A percentile compares a stretch with the other conserved stretches of the same genome.
Evolutionary conservation across 345 rosid species (phyloP).

Genomic region (Eucalyptus polybractea): DNA sequence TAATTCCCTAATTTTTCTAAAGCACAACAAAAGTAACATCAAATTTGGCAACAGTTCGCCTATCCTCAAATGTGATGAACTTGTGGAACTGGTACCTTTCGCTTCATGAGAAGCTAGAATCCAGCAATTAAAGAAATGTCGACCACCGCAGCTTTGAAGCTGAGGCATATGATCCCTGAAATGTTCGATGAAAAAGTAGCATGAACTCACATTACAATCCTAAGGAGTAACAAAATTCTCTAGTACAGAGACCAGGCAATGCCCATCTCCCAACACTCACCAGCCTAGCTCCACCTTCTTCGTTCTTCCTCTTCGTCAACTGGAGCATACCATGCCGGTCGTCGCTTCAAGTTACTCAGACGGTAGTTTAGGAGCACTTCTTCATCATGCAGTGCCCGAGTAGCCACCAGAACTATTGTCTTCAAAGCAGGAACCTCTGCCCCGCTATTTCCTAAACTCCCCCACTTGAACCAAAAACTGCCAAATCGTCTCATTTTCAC

Average conservation of each 20-base stretch:
- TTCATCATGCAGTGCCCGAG: slow-evolving; percentile 52
- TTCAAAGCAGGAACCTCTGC: slow-evolving; percentile 26
- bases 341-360: slow-evolving; percentile 47
- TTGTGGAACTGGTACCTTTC: neutral
- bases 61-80: neutral
- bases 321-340: slow-evolving; percentile 62
- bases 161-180: neutral
- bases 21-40: neutral
- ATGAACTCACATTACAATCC: neutral
- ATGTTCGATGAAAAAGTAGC: neutral
- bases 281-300: slow-evolving; percentile 48
- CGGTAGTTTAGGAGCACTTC: slow-evolving; percentile 70
- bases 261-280: neutral
- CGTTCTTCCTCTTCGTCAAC: slow-evolving; percentile 78
- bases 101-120: neutral
- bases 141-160: neutral
- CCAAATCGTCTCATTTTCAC: slow-evolving; percentile 56
- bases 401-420: slow-evolving; percentile 75
- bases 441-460: slow-evolving; percentile 1
- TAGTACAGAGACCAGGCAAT: neutral
- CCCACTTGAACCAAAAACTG: slow-evolving; percentile 57
- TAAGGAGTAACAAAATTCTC: neutral
- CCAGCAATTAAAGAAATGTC: neutral
- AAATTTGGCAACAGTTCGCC: neutral
- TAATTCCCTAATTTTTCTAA: neutral